A percentile compares a stretch with the other conserved stretches of the same genome.
Conservation (phyloP, 2,329 filamentous ascomycete species). For the Scytalidium sp. region DNA sequence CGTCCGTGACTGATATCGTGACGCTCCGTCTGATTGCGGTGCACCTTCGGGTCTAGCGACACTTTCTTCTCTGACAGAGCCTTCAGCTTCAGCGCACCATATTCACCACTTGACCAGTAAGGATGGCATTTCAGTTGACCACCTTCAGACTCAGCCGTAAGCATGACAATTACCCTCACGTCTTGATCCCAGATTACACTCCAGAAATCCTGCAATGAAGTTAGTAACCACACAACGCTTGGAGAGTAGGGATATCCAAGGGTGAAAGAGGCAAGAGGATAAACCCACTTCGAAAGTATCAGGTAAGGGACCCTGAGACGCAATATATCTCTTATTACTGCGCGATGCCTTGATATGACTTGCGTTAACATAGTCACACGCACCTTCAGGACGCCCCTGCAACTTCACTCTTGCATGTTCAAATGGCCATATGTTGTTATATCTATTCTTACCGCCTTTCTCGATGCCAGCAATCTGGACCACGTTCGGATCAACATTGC, state of each 20-base stretch:
- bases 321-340: conserved; percentile 92
- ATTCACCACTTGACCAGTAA: conserved; percentile 82
- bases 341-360: conserved; percentile 77
- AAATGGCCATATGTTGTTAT: conserved; percentile 97
- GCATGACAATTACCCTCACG: conserved; percentile 90
- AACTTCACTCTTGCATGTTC: conserved; percentile 88
- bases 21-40: conserved; percentile 37
- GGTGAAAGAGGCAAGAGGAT: conserved; percentile 2
- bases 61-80: conserved; percentile 79
- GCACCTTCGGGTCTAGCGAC: conserved; percentile 61
- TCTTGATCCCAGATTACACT: conserved; percentile 97
- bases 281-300: conserved; percentile 81
- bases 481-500: conserved; percentile 32
- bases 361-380: conserved; percentile 94
- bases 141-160: conserved; percentile 91
- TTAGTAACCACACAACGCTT: conserved; percentile 7
- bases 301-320: conserved; percentile 89
- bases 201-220: conserved; percentile 78
- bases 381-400: conserved; percentile 60
- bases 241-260: not conserved
- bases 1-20: conserved; percentile 38
- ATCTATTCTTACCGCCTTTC: conserved; percentile 91
- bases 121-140: conserved; percentile 93
- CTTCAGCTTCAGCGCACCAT: conserved; percentile 73
- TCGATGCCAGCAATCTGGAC: conserved; percentile 89